Conservation (phyloP, 345 rosid species). For the Euphorbia lathyris region DNA sequence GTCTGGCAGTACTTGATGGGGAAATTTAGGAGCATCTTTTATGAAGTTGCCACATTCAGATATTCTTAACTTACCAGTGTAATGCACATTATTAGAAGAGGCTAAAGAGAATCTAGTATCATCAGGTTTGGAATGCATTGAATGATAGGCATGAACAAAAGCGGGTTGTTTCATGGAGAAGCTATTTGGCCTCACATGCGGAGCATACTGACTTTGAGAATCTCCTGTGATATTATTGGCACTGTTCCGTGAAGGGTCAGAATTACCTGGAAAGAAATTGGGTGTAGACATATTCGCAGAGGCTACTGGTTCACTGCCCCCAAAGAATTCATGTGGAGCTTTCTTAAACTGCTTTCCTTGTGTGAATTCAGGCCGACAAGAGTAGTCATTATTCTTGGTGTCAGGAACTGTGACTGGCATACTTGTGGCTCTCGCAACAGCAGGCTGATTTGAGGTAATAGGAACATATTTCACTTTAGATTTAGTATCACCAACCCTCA, state of each 20-base stretch:
- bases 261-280: slow-evolving; percentile 37
- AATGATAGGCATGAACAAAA: slow-evolving; percentile 39
- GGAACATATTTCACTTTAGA: slow-evolving; percentile 34
- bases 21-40: slow-evolving; percentile 36
- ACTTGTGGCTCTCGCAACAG: slow-evolving; percentile 37
- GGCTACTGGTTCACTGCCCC: slow-evolving; percentile 40
- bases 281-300: slow-evolving; percentile 35
- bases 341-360: slow-evolving; percentile 60
- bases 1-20: slow-evolving; percentile 40
- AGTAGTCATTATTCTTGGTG: slow-evolving; percentile 30
- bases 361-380: slow-evolving; percentile 32
- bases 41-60: slow-evolving; percentile 38
- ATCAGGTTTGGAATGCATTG: slow-evolving; percentile 41
- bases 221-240: slow-evolving; percentile 32
- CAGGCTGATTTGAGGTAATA: slow-evolving; percentile 40
- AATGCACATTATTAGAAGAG: slow-evolving; percentile 38
- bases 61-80: slow-evolving; percentile 45
- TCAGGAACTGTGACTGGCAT: slow-evolving; percentile 39
- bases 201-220: slow-evolving; percentile 38
- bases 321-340: slow-evolving; percentile 78
- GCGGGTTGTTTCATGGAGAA: slow-evolving; percentile 36
- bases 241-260: slow-evolving; percentile 32
- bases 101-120: slow-evolving; percentile 35
- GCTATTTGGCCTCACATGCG: slow-evolving; percentile 36
- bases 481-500: slow-evolving; percentile 38